A percentile compares a stretch with the other conserved stretches of the same genome.
These are phyloP conservation scores for Erigeron canadensis DNA, from an alignment of 129 eudicot species.

Conservation along the genomic window DNA sequence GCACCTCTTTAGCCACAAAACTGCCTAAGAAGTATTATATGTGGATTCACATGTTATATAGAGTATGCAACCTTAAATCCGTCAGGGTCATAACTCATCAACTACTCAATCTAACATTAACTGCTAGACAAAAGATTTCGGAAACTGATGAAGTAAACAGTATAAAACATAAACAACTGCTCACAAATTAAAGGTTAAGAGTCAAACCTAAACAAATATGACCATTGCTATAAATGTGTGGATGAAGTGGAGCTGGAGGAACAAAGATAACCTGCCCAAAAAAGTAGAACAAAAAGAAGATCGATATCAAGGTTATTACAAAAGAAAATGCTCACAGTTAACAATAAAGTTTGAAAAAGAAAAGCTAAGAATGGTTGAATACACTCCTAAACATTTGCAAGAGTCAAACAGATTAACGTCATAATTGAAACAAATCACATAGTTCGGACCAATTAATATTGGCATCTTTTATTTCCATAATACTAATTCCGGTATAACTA, in stretches of 20 bases:
- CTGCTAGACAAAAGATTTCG: background rate
- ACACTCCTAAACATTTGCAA: constrained; percentile 2
- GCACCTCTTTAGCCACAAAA: background rate
- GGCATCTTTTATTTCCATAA: background rate
- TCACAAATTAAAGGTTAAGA: background rate
- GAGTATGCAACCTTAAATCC: background rate
- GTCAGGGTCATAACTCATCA: background rate
- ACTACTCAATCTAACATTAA: background rate
- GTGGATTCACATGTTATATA: background rate
- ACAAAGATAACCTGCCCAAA: constrained; percentile 66
- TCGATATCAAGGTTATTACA: background rate
- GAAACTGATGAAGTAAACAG: background rate
- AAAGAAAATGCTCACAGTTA: background rate
- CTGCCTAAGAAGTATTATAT: background rate
- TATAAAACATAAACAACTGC: background rate
- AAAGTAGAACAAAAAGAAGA: constrained; percentile 20
- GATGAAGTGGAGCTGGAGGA: constrained; percentile 80
- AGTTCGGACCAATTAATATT: background rate
- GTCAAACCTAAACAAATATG: constrained; percentile 84
- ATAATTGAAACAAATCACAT: background rate
- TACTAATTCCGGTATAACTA: background rate
- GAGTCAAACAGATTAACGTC: background rate
- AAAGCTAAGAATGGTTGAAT: background rate
- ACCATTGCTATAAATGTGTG: constrained; percentile 91
- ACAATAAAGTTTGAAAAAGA: background rate